A percentile compares a stretch with the other conserved stretches of the same genome.
Conservation (phyloP, 257 asterid species). For the Eucommia ulmoides region DNA sequence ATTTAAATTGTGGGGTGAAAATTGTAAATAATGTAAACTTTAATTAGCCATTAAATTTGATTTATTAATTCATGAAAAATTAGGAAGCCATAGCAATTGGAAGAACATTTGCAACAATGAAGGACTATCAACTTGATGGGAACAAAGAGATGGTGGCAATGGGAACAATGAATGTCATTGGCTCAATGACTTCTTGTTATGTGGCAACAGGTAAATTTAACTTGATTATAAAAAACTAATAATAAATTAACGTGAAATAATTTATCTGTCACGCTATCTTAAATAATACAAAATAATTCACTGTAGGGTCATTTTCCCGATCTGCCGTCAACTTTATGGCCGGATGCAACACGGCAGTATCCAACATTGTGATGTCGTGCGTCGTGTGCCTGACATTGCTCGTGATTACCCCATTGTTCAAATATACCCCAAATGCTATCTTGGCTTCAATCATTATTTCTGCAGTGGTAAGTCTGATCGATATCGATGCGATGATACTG, state of each 20-base stretch:
- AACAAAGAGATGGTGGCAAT: conserved; percentile 1
- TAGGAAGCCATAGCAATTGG: conserved; percentile 3
- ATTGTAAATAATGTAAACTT: too few species aligned
- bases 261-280: not conserved
- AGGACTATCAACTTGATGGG: not conserved
- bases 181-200: not conserved
- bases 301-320: not conserved
- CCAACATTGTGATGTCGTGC: not conserved
- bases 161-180: conserved; percentile 1
- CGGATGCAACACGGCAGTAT: not conserved
- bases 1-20: too few species aligned
- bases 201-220: not conserved
- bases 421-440: not conserved
- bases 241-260: not conserved
- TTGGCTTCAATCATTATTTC: not conserved
- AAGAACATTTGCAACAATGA: conserved; percentile 1
- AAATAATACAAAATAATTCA: not conserved
- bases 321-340: not conserved
- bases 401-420: not conserved
- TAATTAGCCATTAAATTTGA: too few species aligned
- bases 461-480: not conserved
- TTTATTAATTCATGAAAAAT: too few species aligned
- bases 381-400: not conserved
- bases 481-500: not conserved
- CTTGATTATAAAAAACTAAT: not conserved